phyloP scores from a whole-genome alignment of 1,284 basidiomycete species.

The Cutaneotrichosporon sp. region DNA sequence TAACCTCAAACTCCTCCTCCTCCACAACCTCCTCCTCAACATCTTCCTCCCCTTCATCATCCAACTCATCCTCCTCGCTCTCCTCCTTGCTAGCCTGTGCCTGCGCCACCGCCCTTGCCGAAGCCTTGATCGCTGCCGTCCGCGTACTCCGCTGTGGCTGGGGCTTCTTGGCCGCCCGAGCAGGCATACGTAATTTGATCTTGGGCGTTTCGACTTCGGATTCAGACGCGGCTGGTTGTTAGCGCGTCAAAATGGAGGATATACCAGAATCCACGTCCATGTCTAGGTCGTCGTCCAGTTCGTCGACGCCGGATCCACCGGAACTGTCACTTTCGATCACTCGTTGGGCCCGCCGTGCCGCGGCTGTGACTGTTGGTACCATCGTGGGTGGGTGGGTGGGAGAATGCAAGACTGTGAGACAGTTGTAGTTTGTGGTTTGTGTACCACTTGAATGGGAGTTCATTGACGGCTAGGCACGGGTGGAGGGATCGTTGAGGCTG shows the following conservation, averaged over 20 bases:
- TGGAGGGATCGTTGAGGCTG: neutral
- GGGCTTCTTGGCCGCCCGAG: neutral
- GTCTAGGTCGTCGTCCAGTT: slow-evolving; percentile 25
- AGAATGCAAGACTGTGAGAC: neutral
- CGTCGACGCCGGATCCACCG: slow-evolving; percentile 19
- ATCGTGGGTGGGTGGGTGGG: slow-evolving; percentile 1
- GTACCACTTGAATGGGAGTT: neutral
- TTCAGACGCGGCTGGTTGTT: slow-evolving; percentile 18
- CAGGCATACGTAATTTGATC: slow-evolving; percentile 17
- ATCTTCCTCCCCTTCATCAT: slow-evolving; percentile 19
- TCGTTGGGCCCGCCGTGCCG: slow-evolving; percentile 30
- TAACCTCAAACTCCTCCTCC: slow-evolving; percentile 10
- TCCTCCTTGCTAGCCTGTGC: slow-evolving; percentile 19
- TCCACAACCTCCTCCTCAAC: slow-evolving; percentile 10
- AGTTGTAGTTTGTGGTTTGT: neutral
- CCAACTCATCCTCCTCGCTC: slow-evolving; percentile 21
- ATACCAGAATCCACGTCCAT: slow-evolving; percentile 11
- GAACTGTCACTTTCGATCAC: slow-evolving; percentile 27
- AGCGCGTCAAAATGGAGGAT: neutral
- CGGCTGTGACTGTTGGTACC: slow-evolving; percentile 24
- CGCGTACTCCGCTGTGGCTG: slow-evolving; percentile 6
- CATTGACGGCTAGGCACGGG: neutral
- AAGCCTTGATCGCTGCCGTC: slow-evolving; percentile 8
- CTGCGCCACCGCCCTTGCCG: slow-evolving; percentile 17
- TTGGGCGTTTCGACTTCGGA: slow-evolving; percentile 21